These are phyloP conservation scores for Glycine tomentella DNA, from an alignment of 306 rosid species.

Conservation along the genomic window DNA sequence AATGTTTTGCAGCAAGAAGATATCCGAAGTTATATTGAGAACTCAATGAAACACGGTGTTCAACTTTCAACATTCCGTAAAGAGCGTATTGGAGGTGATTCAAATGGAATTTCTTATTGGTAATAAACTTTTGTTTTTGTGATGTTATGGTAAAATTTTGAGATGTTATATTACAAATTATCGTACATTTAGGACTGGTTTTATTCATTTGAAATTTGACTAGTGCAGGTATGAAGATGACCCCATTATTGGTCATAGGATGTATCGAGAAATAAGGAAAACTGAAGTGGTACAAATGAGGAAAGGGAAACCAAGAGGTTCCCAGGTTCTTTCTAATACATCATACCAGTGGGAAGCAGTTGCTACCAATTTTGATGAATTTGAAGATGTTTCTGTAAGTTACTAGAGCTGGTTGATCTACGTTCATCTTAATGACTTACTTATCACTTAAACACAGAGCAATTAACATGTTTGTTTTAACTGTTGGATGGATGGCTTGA, in stretches of 20 bases:
- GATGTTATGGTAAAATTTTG: slow-evolving; percentile 31
- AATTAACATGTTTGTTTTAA: neutral
- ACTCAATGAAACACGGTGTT: slow-evolving; percentile 86
- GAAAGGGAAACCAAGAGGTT: slow-evolving; percentile 86
- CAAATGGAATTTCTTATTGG: slow-evolving; percentile 94
- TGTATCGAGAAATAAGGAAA: slow-evolving; percentile 90
- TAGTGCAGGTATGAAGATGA: slow-evolving; percentile 96
- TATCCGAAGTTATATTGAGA: slow-evolving; percentile 85
- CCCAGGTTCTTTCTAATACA: slow-evolving; percentile 76
- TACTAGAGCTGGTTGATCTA: slow-evolving; percentile 42
- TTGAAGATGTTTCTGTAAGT: slow-evolving; percentile 98
- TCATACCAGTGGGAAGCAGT: slow-evolving; percentile 94
- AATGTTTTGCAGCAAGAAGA: slow-evolving; percentile 95
- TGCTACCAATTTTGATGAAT: slow-evolving; percentile 97
- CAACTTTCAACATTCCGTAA: slow-evolving; percentile 90
- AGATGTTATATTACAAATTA: slow-evolving; percentile 28
- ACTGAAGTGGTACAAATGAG: slow-evolving; percentile 67
- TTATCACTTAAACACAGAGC: neutral
- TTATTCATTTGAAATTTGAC: slow-evolving; percentile 51
- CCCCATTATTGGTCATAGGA: slow-evolving; percentile 83
- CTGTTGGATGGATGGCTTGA: slow-evolving; percentile 44
- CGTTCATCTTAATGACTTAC: slow-evolving; percentile 15
- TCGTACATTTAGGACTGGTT: slow-evolving; percentile 16
- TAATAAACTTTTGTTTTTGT: slow-evolving; percentile 56
- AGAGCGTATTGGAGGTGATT: slow-evolving; percentile 98